These are phyloP conservation scores for Neurospora tetrasperma DNA, from an alignment of 495 filamentous ascomycete genomes.

Conservation along the genomic window DNA sequence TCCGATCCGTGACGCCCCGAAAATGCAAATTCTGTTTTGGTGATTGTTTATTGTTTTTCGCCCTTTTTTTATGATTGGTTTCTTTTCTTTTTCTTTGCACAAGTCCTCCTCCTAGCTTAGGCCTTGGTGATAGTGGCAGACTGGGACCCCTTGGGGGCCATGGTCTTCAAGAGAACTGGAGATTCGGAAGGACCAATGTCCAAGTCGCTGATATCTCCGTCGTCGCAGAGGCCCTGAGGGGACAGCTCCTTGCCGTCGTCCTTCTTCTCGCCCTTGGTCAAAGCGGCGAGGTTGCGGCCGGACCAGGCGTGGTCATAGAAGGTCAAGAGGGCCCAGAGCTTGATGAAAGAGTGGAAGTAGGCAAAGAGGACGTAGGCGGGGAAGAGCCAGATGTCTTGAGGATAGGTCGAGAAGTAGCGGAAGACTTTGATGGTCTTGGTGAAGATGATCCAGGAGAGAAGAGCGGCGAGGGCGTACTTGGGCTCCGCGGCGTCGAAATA, in stretches of 20 bases:
- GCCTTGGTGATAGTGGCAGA: neutral
- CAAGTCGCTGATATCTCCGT: neutral
- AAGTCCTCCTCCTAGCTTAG: neutral
- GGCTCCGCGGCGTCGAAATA: neutral
- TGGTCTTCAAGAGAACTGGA: neutral
- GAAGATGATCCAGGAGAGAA: constrained; percentile 34
- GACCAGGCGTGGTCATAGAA: constrained; percentile 27
- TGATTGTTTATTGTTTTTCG: neutral
- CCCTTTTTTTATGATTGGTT: neutral
- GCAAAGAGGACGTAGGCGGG: constrained; percentile 46
- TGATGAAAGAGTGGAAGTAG: constrained; percentile 53
- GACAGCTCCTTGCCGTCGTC: neutral
- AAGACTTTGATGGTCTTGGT: constrained; percentile 54
- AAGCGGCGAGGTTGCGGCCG: constrained; percentile 13
- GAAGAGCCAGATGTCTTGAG: constrained; percentile 44
- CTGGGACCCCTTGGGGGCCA: neutral
- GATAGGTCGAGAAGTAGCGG: constrained; percentile 47
- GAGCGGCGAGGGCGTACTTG: constrained; percentile 1
- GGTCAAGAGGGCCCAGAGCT: constrained; percentile 51
- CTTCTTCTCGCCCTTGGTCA: neutral
- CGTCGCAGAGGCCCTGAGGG: neutral
- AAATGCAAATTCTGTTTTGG: neutral
- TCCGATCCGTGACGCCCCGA: neutral
- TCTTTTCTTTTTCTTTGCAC: neutral
- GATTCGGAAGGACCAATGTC: neutral